A percentile compares a stretch with the other conserved stretches of the same genome.
These are phyloP conservation scores for Cyberlindnera galapagoensis DNA, from an alignment of 805 yeast genomes.

Conservation along the genomic window DNA sequence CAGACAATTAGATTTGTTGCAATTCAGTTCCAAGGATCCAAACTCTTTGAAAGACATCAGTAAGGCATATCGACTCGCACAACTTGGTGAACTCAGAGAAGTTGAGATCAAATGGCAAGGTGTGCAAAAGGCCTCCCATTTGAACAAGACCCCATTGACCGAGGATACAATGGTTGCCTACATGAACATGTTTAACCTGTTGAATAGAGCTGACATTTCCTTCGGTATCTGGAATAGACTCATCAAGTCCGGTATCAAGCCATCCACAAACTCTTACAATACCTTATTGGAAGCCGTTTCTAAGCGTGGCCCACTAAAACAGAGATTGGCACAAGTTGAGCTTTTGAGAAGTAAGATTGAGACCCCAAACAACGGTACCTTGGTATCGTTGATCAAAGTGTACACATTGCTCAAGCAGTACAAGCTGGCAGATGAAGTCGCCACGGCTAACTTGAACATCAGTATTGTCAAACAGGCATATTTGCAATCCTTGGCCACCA, in stretches of 20 bases:
- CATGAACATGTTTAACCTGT: slow-evolving; percentile 40
- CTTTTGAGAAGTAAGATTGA: slow-evolving; percentile 29
- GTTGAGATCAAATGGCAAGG: slow-evolving; percentile 15
- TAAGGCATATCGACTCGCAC: slow-evolving; percentile 15
- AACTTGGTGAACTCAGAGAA: slow-evolving; percentile 8
- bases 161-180: slow-evolving; percentile 36
- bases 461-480: slow-evolving; percentile 21
- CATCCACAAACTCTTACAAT: slow-evolving; percentile 53
- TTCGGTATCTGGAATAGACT: slow-evolving; percentile 46
- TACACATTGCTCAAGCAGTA: slow-evolving; percentile 39
- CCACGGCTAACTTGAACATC: slow-evolving; percentile 27
- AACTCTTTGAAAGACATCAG: slow-evolving; percentile 15
- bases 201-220: slow-evolving; percentile 30
- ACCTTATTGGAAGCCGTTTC: slow-evolving; percentile 44
- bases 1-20: slow-evolving; percentile 6
- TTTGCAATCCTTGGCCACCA: slow-evolving; percentile 15
- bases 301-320: slow-evolving; percentile 19
- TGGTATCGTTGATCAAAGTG: slow-evolving; percentile 40
- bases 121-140: slow-evolving; percentile 19
- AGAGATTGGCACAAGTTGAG: slow-evolving; percentile 32
- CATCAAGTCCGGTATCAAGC: slow-evolving; percentile 31
- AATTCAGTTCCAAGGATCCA: slow-evolving; percentile 15
- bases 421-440: slow-evolving; percentile 30
- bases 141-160: slow-evolving; percentile 28
- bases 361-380: slow-evolving; percentile 41